Conservation (phyloP, 2,329 filamentous ascomycete species). For the Colletotrichum tropicicola region DNA sequence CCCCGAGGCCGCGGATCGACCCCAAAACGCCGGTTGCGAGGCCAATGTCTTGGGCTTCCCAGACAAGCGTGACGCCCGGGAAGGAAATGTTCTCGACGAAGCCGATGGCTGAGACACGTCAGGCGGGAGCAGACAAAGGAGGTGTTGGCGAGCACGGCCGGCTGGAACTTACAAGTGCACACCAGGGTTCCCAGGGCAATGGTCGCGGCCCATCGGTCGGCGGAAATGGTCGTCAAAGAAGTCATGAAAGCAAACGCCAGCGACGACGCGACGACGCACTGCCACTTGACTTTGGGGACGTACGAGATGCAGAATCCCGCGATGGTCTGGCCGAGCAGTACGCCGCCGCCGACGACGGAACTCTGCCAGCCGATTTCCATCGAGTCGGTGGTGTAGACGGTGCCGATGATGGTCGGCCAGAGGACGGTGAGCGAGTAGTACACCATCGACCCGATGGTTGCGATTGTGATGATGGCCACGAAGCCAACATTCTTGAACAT, state of each 20-base stretch:
- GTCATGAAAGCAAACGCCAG: conserved; percentile 44
- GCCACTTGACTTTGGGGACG: conserved; percentile 45
- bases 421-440: conserved; percentile 55
- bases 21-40: conserved; percentile 54
- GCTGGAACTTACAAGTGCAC: conserved; percentile 30
- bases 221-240: conserved; percentile 39
- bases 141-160: not conserved
- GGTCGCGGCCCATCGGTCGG: conserved; percentile 38
- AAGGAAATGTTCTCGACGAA: conserved; percentile 51
- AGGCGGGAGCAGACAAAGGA: not conserved
- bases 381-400: conserved; percentile 48
- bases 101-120: conserved; percentile 39
- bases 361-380: conserved; percentile 51
- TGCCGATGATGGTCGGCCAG: conserved; percentile 52
- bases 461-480: conserved; percentile 47
- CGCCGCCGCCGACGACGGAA: conserved; percentile 49
- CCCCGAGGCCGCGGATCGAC: conserved; percentile 53
- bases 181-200: conserved; percentile 44
- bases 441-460: conserved; percentile 51
- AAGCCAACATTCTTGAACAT: conserved; percentile 52
- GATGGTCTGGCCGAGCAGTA: conserved; percentile 49
- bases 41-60: conserved; percentile 56
- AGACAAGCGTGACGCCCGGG: conserved; percentile 53
- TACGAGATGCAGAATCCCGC: conserved; percentile 46
- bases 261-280: conserved; percentile 41